Base-by-base conservation (phyloP, 2,329 filamentous ascomycete species). In the Aspergillus ruber region DNA sequence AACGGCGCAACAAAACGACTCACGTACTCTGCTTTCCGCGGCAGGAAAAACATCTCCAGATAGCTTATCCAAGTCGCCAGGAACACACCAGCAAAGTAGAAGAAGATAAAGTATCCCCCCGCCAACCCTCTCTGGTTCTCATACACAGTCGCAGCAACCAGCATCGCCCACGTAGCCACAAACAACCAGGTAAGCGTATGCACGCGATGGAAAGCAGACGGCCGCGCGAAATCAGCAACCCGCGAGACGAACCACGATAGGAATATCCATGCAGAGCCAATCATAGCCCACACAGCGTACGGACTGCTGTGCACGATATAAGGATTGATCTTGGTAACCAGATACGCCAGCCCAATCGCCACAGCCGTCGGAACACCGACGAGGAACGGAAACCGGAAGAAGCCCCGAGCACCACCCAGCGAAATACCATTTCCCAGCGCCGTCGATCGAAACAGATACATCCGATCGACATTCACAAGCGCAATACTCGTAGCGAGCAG, bases 251-350 rank as follows among this genome's bases (percentile, higher is more conserved):
- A 84, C 91, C 91, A 97, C 41, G 89, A 84, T 17, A 84, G 67
- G 50, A 86, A 83, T 60, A 93, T 82, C 75, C 90, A 95, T 1
- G 88, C 76, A 0, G 86, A 86, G 0, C 91, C 62, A 72, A 90
- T 86, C 84, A 94, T 94, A 23, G 82, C 81, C 88, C 90, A 95
- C 61, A 96, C 85, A 4, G 87, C 78, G 64, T 93, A 97, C 42
- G 84, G 79, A 58, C 86, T 94, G 69, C 88, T 90, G 71, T 96
- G 93, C n/a, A 93, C 75, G 58, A 97, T 89, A 58, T 88, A 80
- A 1, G 91, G 90, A 62, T 97, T 97, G 62, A 91, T 72, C 66
- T 93, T 94, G 33, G 81, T 80, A 38, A 95, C 60, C 44, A 97
- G 69, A 56, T 86, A 86, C 1, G 87, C 85, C 15, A 88, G 75